Base-by-base conservation (phyloP, 148 eudicot species). In the Oxyria digyna region DNA sequence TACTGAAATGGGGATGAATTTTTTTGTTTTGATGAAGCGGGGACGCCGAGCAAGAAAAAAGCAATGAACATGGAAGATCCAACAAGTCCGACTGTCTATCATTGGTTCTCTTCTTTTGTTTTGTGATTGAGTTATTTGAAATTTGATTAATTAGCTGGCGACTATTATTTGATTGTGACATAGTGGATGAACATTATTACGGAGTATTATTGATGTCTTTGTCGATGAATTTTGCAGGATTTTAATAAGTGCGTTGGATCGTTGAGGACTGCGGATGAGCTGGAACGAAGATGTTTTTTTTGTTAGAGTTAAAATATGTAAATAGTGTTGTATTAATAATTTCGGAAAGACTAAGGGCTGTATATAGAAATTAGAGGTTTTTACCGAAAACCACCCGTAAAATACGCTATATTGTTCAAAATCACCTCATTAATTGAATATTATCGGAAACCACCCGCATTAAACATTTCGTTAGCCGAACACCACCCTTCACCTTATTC, bases 241-340 rank as follows among this genome's bases (percentile, higher is more conserved):
- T 72, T 75, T 87, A 74, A 75, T 87, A 42, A 82, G 88, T 68
- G 89, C 89, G 63, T 78, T 85, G 89, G 93, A 87, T 71, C 84
- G 87, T 80, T 85, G 78, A 87, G 42, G 68, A 42, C 46, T 66
- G 24, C 35, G 65, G 65, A 29, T 29, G 65, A 59, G 37, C 17
- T 13, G n/a, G 17, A 55, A 59, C 65, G 65, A 29, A 31, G 65
- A 59, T n/a, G n/a, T n/a, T 59, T 59, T 59, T 29, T 37, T 37
- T 1, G 31, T 59, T 37, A 31, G 31, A 33, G 15, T 29, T 13
- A 59, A 26, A 59, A 55, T 20, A 54, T 59, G 65, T 59, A 23
- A 14, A 45, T 45, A 14, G 15, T 45, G 50, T 45, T 18, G 6
- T 6, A 45, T 45, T 4, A 45, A 45, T 45, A 45, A 14, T 8